Percentiles rank a stretch among this genome's conserved stretches.
phyloP scores from a whole-genome alignment of 1,284 basidiomycete genomes.

The Trichosporon ovoides region DNA sequence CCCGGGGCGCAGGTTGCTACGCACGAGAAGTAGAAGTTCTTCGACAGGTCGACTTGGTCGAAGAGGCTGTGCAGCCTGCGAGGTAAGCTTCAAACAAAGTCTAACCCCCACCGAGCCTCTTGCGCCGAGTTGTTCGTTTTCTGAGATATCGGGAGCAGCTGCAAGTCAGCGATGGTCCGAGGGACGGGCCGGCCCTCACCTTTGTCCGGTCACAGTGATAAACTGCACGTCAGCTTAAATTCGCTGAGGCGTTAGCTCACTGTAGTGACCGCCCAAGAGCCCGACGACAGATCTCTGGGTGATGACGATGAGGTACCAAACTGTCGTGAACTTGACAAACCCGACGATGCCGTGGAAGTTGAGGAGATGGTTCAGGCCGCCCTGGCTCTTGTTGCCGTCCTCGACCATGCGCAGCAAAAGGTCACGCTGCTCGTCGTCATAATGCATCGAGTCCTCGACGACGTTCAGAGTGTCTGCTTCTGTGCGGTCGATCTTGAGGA shows the following conservation, averaged over 20 bases:
- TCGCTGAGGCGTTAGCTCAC: constrained; percentile 22
- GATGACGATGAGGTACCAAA: constrained; percentile 86
- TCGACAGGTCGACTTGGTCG: constrained; percentile 94
- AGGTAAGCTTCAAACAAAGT: constrained; percentile 16
- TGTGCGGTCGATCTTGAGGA: constrained; percentile 86
- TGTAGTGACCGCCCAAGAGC: constrained; percentile 88
- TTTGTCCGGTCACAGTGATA: constrained; percentile 95
- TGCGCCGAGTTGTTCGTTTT: constrained; percentile 67
- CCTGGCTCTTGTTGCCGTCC: constrained; percentile 82
- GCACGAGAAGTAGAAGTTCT: constrained; percentile 99
- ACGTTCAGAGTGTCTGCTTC: constrained; percentile 66
- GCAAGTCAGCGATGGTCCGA: constrained; percentile 1
- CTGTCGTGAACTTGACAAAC: constrained; percentile 81
- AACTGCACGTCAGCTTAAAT: constrained; percentile 48
- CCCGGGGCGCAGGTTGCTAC: background rate
- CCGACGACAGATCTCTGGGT: constrained; percentile 88
- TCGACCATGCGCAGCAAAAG: constrained; percentile 89
- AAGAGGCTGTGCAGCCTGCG: constrained; percentile 74
- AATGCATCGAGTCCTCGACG: constrained; percentile 79
- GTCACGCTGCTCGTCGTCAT: constrained; percentile 81
- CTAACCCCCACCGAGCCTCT: constrained; percentile 59
- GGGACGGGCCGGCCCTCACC: constrained; percentile 51
- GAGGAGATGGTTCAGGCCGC: constrained; percentile 76
- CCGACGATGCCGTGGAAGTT: constrained; percentile 65
- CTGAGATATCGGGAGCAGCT: constrained; percentile 43